Conservation (phyloP, 129 eudicot genomes). For the Chrysanthemum lavandulifolium region DNA sequence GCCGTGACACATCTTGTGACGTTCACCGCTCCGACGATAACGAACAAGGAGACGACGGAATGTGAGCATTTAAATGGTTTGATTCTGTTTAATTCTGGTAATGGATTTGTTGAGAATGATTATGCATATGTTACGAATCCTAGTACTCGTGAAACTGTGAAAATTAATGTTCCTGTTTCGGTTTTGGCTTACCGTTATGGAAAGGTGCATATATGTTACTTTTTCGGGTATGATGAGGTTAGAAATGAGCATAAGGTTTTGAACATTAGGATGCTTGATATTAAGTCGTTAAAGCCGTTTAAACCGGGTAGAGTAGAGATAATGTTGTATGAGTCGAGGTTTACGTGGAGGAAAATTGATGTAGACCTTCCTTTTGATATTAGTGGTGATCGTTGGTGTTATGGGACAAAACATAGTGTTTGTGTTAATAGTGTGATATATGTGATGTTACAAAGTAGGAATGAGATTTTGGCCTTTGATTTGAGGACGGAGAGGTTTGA, state of each 20-base stretch:
- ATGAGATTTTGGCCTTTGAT: neutral
- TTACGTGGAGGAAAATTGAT: neutral
- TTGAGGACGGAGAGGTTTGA: neutral
- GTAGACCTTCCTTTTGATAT: neutral
- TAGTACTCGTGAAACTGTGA: neutral
- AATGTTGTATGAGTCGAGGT: neutral
- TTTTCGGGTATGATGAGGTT: neutral
- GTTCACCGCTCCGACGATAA: neutral
- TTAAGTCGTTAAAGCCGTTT: neutral
- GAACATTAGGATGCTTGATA: slow-evolving; percentile 9
- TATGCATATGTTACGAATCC: neutral
- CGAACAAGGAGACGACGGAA: neutral
- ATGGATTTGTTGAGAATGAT: slow-evolving; percentile 1
- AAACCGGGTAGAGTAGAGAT: neutral
- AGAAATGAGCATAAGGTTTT: slow-evolving; percentile 4
- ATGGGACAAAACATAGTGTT: neutral
- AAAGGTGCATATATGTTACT: slow-evolving; percentile 1
- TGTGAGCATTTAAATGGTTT: slow-evolving; percentile 6
- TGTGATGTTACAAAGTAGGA: slow-evolving; percentile 4
- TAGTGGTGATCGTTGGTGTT: neutral
- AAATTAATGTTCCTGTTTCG: neutral
- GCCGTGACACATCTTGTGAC: slow-evolving; percentile 4
- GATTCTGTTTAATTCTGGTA: neutral
- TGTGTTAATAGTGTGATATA: slow-evolving; percentile 1
- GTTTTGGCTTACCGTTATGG: neutral